A percentile compares a stretch with the other conserved stretches of the same genome.
These are phyloP conservation scores for Venturia carpophila DNA, from an alignment of 2,329 filamentous ascomycete genomes.

Conservation along the genomic window DNA sequence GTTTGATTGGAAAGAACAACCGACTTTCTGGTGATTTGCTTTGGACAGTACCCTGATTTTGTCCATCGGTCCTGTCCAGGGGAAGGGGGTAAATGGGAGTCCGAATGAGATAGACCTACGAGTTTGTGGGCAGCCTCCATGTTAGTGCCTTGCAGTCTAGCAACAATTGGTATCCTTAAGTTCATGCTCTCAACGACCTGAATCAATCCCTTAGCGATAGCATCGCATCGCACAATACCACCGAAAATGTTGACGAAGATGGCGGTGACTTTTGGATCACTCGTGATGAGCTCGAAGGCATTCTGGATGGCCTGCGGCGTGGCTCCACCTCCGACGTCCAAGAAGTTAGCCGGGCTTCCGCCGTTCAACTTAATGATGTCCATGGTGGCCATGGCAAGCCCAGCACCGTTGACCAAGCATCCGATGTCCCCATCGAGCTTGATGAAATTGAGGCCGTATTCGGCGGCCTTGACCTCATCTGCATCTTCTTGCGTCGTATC, in stretches of 20 bases:
- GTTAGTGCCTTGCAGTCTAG: constrained; percentile 96
- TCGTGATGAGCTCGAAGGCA: constrained; percentile 97
- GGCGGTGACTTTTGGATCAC: constrained; percentile 93
- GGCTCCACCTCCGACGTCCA: constrained; percentile 95
- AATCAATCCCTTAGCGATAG: constrained; percentile 93
- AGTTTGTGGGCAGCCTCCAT: constrained; percentile 86
- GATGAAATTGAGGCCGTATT: constrained; percentile 97
- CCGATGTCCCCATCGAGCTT: constrained; percentile 99
- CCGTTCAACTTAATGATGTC: constrained; percentile 99
- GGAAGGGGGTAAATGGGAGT: no score
- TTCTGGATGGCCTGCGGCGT: constrained; percentile 94
- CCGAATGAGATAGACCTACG: constrained; percentile 36
- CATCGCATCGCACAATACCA: constrained; percentile 96
- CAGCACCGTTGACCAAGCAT: constrained; percentile 97
- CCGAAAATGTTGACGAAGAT: constrained; percentile 99
- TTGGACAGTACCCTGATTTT: no score
- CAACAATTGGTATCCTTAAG: constrained; percentile 93
- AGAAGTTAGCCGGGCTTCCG: constrained; percentile 92
- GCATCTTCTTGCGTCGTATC: constrained; percentile 93
- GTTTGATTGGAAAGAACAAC: constrained; percentile 5
- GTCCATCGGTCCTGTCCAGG: no score
- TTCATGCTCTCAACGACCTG: constrained; percentile 91
- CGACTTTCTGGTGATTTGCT: no score
- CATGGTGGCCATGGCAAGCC: constrained; percentile 99
- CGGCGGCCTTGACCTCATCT: constrained; percentile 92